Percentiles rank a stretch among this genome's conserved stretches.
phyloP scores from a whole-genome alignment of 805 yeast species.

The Wickerhamiella kurtzmanii region DNA sequence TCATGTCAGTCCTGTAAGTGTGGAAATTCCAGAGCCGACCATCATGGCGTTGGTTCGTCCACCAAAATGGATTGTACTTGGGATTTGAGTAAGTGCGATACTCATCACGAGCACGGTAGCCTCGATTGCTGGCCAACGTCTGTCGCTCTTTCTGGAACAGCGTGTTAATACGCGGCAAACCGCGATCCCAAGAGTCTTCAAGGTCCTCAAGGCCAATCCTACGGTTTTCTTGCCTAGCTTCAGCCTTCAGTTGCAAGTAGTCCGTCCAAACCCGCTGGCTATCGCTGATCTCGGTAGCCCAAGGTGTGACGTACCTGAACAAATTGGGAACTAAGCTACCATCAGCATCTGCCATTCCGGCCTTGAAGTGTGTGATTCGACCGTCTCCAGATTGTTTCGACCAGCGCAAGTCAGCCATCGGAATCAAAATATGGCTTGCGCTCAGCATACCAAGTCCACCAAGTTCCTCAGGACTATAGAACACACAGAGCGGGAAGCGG shows the following conservation, averaged over 20 bases:
- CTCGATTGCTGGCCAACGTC: conserved; percentile 87
- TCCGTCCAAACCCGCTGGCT: conserved; percentile 98
- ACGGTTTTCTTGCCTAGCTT: conserved; percentile 73
- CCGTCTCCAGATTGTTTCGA: conserved; percentile 90
- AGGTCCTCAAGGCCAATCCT: conserved; percentile 83
- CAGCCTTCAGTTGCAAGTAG: conserved; percentile 77
- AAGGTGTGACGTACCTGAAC: conserved; percentile 80
- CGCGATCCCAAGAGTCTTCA: conserved; percentile 93
- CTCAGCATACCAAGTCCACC: conserved; percentile 98
- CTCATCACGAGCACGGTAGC: conserved; percentile 71
- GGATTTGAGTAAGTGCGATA: conserved; percentile 61
- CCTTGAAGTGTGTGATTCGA: conserved; percentile 69
- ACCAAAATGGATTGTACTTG: conserved; percentile 84
- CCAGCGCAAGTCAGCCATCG: conserved; percentile 84
- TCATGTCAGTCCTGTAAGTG: conserved; percentile 87
- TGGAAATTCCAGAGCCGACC: conserved; percentile 92
- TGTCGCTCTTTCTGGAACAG: conserved; percentile 90
- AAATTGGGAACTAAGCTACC: conserved; percentile 80
- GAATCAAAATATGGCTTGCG: conserved; percentile 91
- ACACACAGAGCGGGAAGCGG: conserved; percentile 96
- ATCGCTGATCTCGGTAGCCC: conserved; percentile 94
- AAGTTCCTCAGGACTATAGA: conserved; percentile 90
- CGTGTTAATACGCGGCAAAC: conserved; percentile 91
- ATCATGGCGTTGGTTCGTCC: conserved; percentile 88
- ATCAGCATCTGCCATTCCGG: conserved; percentile 72